Conservation (phyloP, 306 rosid species). For the Urtica urens region DNA sequence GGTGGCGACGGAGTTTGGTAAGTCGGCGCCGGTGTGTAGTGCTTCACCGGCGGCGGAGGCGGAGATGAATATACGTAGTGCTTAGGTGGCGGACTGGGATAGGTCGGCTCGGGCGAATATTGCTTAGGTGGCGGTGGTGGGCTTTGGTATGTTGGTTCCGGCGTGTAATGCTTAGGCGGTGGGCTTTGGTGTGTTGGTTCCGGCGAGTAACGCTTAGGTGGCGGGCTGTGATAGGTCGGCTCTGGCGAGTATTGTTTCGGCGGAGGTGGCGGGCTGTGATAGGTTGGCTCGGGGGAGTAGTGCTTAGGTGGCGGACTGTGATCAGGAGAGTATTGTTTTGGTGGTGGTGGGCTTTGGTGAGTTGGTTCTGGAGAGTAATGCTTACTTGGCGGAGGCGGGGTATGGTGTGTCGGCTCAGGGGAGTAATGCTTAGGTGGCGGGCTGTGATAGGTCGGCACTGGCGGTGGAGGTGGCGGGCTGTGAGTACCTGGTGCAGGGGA, state of each 20-base stretch:
- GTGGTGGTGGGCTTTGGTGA: neutral
- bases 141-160: neutral
- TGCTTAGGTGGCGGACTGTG: neutral
- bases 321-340: neutral
- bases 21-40: neutral
- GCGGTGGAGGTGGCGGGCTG: neutral
- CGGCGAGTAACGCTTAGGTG: neutral
- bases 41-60: neutral
- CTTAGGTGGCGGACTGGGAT: neutral
- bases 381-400: constrained; percentile 2
- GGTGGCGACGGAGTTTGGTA: too few species aligned
- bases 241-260: neutral
- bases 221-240: constrained; percentile 1
- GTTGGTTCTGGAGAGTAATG: neutral
- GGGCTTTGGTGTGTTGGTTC: neutral
- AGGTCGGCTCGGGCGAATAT: neutral
- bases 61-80: neutral
- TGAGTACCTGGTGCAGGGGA: neutral
- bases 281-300: too few species aligned
- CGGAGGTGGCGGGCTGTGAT: constrained; percentile 1
- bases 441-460: neutral
- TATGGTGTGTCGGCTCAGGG: neutral
- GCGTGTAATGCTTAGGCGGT: neutral
- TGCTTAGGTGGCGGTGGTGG: constrained; percentile 1
- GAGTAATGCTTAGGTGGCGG: neutral